Conservation (phyloP, 164 flowering plant genomes). For the Umbellularia californica region DNA sequence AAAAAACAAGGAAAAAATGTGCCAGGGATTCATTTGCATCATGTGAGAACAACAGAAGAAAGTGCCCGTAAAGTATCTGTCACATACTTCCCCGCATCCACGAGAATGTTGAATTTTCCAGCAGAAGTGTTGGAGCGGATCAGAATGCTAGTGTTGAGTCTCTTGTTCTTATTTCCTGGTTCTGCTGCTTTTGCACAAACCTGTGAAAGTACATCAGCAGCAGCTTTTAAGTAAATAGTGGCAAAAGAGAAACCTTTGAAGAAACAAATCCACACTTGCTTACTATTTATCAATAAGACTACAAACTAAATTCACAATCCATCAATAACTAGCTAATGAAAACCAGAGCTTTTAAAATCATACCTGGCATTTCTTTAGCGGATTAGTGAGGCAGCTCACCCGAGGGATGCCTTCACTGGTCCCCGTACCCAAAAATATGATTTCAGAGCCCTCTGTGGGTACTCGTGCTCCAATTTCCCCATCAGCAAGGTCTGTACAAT, state of each 20-base stretch:
- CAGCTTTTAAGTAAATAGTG: not conserved
- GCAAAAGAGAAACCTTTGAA: not conserved
- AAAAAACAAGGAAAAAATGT: too few relatives aligned
- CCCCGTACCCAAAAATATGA: slow-evolving; percentile 91
- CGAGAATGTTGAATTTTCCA: slow-evolving; percentile 59
- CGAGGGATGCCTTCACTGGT: slow-evolving; percentile 99
- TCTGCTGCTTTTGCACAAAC: slow-evolving; percentile 79
- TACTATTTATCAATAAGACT: not conserved
- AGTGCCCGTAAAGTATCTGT: not conserved
- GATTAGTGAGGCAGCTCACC: slow-evolving; percentile 96
- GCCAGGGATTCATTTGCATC: not conserved
- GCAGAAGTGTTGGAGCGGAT: slow-evolving; percentile 47
- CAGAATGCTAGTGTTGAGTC: slow-evolving; percentile 89
- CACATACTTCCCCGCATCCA: slow-evolving; percentile 97
- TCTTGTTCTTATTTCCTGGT: slow-evolving; percentile 74
- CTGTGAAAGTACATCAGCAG: slow-evolving; percentile 30
- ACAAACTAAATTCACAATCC: not conserved
- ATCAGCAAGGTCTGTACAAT: slow-evolving; percentile 35
- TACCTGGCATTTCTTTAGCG: slow-evolving; percentile 72
- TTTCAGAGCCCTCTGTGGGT: slow-evolving; percentile 49
- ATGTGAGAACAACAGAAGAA: not conserved
- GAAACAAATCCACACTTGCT: not conserved
- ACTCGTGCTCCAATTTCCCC: slow-evolving; percentile 19
- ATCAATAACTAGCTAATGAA: not conserved
- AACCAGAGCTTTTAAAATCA: not conserved